Base-by-base conservation (phyloP, 352 stramenopile genomes). In the Phytopythium delawarense region DNA sequence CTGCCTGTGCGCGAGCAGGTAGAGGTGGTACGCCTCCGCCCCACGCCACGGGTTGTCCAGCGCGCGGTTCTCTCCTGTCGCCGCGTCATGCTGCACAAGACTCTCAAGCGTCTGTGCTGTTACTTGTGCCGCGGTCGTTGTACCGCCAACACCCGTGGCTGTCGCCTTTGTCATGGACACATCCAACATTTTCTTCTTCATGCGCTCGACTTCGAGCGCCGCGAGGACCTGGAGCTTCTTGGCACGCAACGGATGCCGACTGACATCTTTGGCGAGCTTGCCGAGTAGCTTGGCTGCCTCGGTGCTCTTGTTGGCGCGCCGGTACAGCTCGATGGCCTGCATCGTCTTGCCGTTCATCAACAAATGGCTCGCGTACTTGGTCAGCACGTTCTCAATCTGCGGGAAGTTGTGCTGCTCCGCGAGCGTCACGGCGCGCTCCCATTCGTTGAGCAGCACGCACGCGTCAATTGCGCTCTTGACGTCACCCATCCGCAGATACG, bases 191-290 rank as follows among this genome's bases (percentile, higher is more conserved):
- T 95, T 92, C 64, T 96, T 94, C 11, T 91, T 75, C 76, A 97
- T 94, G 4, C 91, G 81, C 64, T 98, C 94, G 37, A 98, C 92
- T 63, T 98, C 92, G 28, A 98, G 86, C 16, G 92, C 94, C n/a
- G 93, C 91, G 11, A 98, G 66, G 0, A 98, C 92, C 48, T 98
- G 88, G 7, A 98, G 70, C 55, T 98, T 98, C 77, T 98, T 98
- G 37, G 91, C 92, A 7, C 86, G 78, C 21, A 97, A 61, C 2
- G 92, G 93, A 61, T 98, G 91, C 40, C 79, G 75, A 15, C 69
- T 80, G 54, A 92, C 85, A 25, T 95, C 82, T 49, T 85, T 88
- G 2, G 91, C 92, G 0, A 98, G 74, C 35, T 89, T 94, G 4
- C 79, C 87, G 4, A 98, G 75, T 44, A 98, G 65, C 57, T 94